Evolutionary conservation across 768 basidiomycete species (phyloP), one percentile per base, ranked within the genome.

Genomic region (Daedaleopsis nitida): DNA sequence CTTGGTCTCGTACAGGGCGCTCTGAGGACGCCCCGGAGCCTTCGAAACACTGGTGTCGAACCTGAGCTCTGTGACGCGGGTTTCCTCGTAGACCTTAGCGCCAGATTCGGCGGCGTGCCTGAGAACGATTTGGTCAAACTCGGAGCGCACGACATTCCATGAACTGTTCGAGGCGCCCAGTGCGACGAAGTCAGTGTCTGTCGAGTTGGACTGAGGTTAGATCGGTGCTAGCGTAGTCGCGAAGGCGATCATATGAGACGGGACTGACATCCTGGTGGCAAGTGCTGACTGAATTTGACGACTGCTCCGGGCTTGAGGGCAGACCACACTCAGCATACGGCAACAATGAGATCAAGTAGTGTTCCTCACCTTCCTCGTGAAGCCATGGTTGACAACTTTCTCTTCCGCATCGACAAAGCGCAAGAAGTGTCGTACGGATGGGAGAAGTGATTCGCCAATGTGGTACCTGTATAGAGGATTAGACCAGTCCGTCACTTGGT

Each of bases 31-130:
- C 1, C 67, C 69, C 9, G 66, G 34, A 1, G 24, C 24, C 27
- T 32, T 32, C 1, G 32, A 19, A 10, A n/a, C 44, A 32, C 21
- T 35, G 32, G 35, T 68, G n/a, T 74, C 75, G 60, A 86, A 86
- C 13, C 76, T 67, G 65, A 88, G 70, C 4, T 76, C 73, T 5
- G 73, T 74, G 58, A 84, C 81, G 42, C 75, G 74, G 1, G 76
- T 76, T 48, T 75, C 73, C 65, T 85, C 81, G 68, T 80, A 83
- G 6, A 86, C 83, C 37, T 70, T 64, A 1, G 73, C 82, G 8
- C 86, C 85, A 47, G 71, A 75, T 27, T 42, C 39, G 39, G 39
- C 39, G 39, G n/a, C 45, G 19, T 48, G 45, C 19, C 12, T 24
- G 10, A 19, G 14, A 19, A 48, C 11, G 45, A 48, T 17, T 17